A percentile compares a stretch with the other conserved stretches of the same genome.
phyloP scores from a whole-genome alignment of 805 yeast genomes.

The Pichia californica region DNA sequence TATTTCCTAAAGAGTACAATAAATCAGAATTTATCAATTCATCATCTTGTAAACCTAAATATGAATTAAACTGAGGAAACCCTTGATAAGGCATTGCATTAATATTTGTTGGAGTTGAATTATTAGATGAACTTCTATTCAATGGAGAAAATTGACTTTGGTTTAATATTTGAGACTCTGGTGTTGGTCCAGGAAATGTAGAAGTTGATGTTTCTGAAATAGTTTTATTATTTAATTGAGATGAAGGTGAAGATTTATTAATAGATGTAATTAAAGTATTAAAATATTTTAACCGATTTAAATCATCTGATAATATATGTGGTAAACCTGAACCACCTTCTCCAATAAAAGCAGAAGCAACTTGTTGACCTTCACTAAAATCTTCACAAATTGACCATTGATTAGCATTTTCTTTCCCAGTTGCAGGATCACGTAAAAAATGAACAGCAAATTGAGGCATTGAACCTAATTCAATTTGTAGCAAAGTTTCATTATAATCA shows the following conservation, averaged over 20 bases:
- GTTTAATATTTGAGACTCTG: conserved; percentile 5
- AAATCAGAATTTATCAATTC: conserved; percentile 1
- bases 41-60: not conserved
- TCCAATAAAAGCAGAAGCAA: conserved; percentile 54
- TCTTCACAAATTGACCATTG: conserved; percentile 82
- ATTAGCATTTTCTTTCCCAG: conserved; percentile 42
- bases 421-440: conserved; percentile 47
- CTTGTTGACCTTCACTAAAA: conserved; percentile 79
- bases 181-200: not conserved
- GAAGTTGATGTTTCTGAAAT: not conserved
- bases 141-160: conserved; percentile 6
- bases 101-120: conserved; percentile 8
- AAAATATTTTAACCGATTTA: conserved; percentile 28
- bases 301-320: conserved; percentile 58
- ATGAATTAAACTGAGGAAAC: conserved; percentile 1
- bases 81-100: conserved; percentile 3
- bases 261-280: conserved; percentile 27
- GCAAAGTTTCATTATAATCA: conserved; percentile 34
- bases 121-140: conserved; percentile 1
- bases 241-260: conserved; percentile 25
- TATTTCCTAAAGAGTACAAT: not conserved
- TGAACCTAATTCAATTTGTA: conserved; percentile 32
- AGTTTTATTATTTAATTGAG: too few relatives aligned
- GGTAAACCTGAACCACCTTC: conserved; percentile 59
- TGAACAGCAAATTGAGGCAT: conserved; percentile 78